phyloP scores from a whole-genome alignment of 306 rosid species.

The Delonix regia region DNA sequence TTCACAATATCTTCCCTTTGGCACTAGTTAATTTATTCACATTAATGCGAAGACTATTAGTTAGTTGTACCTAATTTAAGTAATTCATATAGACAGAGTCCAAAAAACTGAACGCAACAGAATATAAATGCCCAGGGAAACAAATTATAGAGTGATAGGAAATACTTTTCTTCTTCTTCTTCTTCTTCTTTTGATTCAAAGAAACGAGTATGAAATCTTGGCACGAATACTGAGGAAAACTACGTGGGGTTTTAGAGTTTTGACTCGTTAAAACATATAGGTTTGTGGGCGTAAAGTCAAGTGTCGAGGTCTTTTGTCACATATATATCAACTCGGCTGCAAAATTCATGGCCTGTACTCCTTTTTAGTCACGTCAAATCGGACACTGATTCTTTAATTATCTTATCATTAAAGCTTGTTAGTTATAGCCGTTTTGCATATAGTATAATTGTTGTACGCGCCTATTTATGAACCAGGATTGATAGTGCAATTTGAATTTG shows the following conservation, averaged over 20 bases:
- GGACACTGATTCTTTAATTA: background rate
- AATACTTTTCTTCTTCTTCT: background rate
- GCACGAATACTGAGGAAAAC: background rate
- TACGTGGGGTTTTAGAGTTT: background rate
- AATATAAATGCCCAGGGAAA: background rate
- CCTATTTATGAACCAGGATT: too few species aligned
- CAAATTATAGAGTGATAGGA: background rate
- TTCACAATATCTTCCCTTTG: background rate
- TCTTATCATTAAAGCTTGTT: background rate
- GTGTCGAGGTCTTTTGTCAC: background rate
- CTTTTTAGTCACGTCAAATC: background rate
- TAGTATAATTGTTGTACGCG: background rate
- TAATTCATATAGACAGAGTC: background rate
- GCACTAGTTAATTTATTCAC: background rate
- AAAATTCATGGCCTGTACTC: background rate
- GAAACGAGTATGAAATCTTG: background rate
- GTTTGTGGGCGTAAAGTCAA: background rate
- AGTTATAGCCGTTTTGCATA: background rate
- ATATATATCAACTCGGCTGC: background rate
- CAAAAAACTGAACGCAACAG: background rate
- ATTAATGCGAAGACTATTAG: background rate
- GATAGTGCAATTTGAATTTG: too few species aligned
- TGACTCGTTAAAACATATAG: slow-evolving; percentile 9
- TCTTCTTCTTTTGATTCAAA: background rate
- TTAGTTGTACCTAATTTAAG: background rate